Percentiles rank a stretch among this genome's conserved stretches.
Conservation (phyloP, 257 asterid genomes). For the Fraxinus anomala region DNA sequence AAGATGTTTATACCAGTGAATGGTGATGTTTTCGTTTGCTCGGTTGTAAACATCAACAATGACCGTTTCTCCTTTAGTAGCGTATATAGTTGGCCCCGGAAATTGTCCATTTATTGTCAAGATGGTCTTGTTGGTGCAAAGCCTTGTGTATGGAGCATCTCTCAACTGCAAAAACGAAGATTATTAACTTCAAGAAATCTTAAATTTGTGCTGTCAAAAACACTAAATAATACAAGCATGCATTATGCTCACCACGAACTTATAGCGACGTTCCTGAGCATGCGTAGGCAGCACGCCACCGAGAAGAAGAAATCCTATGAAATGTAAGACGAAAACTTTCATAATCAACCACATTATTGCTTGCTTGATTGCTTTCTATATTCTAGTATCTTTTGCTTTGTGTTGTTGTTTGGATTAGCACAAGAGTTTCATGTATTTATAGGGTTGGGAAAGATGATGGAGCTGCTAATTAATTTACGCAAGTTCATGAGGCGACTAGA, state of each 20-base stretch:
- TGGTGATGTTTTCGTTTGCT: conserved; percentile 39
- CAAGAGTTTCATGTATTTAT: conserved; percentile 35
- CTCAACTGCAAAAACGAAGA: conserved; percentile 31
- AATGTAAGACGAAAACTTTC: conserved; percentile 22
- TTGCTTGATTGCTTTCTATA: not conserved
- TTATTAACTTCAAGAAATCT: not conserved
- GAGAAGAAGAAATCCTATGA: conserved; percentile 23
- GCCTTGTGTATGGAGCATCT: conserved; percentile 38
- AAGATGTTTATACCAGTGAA: conserved; percentile 32
- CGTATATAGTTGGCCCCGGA: conserved; percentile 47
- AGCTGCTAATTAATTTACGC: too few relatives aligned
- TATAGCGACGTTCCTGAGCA: conserved; percentile 34
- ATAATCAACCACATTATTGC: conserved; percentile 20
- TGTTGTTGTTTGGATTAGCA: conserved; percentile 7
- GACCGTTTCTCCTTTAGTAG: conserved; percentile 36
- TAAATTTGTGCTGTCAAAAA: conserved; percentile 6
- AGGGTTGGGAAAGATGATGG: conserved; percentile 19
- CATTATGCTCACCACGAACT: conserved; percentile 31
- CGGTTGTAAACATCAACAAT: conserved; percentile 38
- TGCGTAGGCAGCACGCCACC: conserved; percentile 17
- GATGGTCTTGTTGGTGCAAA: conserved; percentile 40
- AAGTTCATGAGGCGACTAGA: too few relatives aligned
- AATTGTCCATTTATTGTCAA: conserved; percentile 44
- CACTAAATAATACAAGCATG: not conserved
- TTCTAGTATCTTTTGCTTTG: not conserved